phyloP scores from a whole-genome alignment of 495 filamentous ascomycete species.

The Xylaria grammica region DNA sequence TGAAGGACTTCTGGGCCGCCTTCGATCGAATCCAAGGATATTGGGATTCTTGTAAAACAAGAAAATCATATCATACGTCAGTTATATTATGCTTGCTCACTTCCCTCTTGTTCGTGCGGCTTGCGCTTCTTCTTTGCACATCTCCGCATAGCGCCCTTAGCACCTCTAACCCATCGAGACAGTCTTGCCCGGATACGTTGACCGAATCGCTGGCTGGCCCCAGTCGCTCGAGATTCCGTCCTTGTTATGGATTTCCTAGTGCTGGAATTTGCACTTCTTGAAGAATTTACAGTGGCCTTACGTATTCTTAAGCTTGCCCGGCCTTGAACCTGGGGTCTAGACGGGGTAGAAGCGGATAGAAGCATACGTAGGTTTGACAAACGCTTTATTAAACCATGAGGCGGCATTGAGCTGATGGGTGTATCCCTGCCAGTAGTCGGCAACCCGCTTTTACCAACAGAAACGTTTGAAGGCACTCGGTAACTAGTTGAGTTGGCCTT shows the following conservation, averaged over 20 bases:
- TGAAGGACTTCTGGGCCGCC: slow-evolving; percentile 28
- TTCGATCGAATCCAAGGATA: slow-evolving; percentile 36
- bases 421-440: neutral
- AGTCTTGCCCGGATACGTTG: slow-evolving; percentile 32
- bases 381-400: slow-evolving; percentile 29
- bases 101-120: neutral
- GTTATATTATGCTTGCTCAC: slow-evolving; percentile 9
- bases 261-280: slow-evolving; percentile 19
- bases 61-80: slow-evolving; percentile 17
- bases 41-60: slow-evolving; percentile 26
- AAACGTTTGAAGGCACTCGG: neutral
- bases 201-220: slow-evolving; percentile 14
- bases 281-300: neutral
- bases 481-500: neutral
- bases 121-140: slow-evolving; percentile 28
- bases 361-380: slow-evolving; percentile 35
- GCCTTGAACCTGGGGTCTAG: neutral
- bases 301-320: neutral
- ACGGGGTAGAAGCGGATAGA: slow-evolving; percentile 18
- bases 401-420: slow-evolving; percentile 17
- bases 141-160: slow-evolving; percentile 33
- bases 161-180: slow-evolving; percentile 33
- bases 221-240: slow-evolving; percentile 2
- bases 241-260: slow-evolving; percentile 6
- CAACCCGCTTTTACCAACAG: neutral